Base-by-base conservation (phyloP, 2,329 filamentous ascomycete genomes). In the Mariannaea elegans region DNA sequence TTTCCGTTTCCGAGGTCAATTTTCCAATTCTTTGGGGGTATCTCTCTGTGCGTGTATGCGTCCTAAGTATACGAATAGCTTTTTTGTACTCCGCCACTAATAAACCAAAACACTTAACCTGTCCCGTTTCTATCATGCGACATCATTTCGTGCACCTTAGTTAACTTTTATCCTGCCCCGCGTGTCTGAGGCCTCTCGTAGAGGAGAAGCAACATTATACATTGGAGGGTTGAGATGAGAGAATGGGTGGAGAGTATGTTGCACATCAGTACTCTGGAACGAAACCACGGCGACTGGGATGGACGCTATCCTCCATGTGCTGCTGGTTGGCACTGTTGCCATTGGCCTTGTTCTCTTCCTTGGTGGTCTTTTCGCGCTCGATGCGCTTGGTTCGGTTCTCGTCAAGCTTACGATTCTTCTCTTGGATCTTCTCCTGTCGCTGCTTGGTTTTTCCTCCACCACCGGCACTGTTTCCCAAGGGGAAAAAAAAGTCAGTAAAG, bases 381-480 rank as follows among this genome's bases (percentile, higher is more conserved):
- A 82, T 80, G 32, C 83, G 76, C 66, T 82, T 78, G 44, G 76
- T 71, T 39, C 84, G 80, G 76, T 86, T 82, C 71, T 91, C 92
- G 67, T 92, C 86, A 48, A 97, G 84, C 79, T 94, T 94, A 71
- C 85, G 82, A 80, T 98, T 97, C 85, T 97, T 97, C 58, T 84
- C 84, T 71, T 86, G 83, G 75, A 98, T 92, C 80, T 94, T 95
- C 58, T 89, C 84, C 72, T 85, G 87, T 64, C 94, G 84, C 56
- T 83, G 79, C 65, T 88, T 83, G 44, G 87, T 92, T 75, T 93
- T 96, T 62, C 89, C 90, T 61, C 94, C 94, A 38, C 94, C 94
- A 50, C 94, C 94, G 59, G 91, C 94, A 67, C 90, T 92, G 65
- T 65, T 42, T n/a, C n/a, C 16, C 31, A 44, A 21, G 13, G 47